A percentile compares a stretch with the other conserved stretches of the same genome.
phyloP scores from a whole-genome alignment of 148 eudicot species.

The Arbutus unedo region DNA sequence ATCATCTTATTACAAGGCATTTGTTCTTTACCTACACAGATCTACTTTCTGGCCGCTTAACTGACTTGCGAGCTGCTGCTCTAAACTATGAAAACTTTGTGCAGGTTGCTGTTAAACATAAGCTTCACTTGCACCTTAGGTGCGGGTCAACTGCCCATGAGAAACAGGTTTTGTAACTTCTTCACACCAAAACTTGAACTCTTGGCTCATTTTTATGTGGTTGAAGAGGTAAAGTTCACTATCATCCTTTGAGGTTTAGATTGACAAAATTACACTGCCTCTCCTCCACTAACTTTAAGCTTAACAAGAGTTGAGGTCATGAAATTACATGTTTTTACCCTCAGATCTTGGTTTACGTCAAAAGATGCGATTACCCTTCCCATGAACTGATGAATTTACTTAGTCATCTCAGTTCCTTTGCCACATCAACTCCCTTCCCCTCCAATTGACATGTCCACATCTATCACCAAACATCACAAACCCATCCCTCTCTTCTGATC shows the following conservation, averaged over 20 bases:
- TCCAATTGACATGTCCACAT: neutral
- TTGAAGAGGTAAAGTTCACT: neutral
- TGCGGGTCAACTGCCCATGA: constrained; percentile 97
- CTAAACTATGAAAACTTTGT: constrained; percentile 98
- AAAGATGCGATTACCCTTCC: neutral
- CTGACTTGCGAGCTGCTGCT: constrained; percentile 99
- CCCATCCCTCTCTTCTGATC: neutral
- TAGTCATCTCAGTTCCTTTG: neutral
- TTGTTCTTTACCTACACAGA: constrained; percentile 88
- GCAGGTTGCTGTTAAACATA: constrained; percentile 86
- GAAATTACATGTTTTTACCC: neutral
- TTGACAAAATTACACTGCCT: neutral
- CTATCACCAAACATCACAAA: neutral
- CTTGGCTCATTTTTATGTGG: neutral
- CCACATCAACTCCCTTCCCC: neutral
- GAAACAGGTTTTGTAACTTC: constrained; percentile 57
- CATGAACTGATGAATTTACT: neutral
- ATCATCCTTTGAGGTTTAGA: neutral
- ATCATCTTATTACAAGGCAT: constrained; percentile 93
- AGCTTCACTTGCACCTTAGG: constrained; percentile 82
- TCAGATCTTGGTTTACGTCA: neutral
- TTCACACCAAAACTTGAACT: neutral
- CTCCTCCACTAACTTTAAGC: neutral
- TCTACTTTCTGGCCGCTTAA: constrained; percentile 93
- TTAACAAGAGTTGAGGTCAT: neutral